Percentiles rank a stretch among this genome's conserved stretches.
Evolutionary conservation across 805 yeast species (phyloP).

Genomic region (Teunomyces stri): DNA sequence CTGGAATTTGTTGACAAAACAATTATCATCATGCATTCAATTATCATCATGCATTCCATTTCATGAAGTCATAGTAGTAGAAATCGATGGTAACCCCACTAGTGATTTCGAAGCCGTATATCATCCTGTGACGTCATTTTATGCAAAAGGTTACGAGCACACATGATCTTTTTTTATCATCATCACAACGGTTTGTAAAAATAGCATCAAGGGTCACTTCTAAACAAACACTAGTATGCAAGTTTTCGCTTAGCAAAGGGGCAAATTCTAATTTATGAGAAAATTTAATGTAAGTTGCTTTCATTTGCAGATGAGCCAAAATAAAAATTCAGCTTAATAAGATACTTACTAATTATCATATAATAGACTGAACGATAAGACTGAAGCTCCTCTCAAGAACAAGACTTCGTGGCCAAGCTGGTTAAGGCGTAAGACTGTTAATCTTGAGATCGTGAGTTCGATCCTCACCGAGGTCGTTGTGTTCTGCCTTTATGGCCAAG

Average conservation of each 20-base stretch:
- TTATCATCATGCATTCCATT: not conserved
- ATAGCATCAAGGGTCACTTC: not conserved
- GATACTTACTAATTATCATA: not conserved
- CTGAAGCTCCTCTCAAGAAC: not conserved
- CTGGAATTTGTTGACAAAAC: not conserved
- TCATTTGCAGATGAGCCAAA: too few species aligned
- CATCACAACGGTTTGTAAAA: not conserved
- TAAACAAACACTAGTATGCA: not conserved
- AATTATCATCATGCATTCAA: too few species aligned
- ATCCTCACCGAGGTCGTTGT: constrained; percentile 18
- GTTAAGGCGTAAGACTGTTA: constrained; percentile 20
- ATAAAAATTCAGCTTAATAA: too few species aligned
- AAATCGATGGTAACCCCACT: not conserved
- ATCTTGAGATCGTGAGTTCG: constrained; percentile 20
- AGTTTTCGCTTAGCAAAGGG: not conserved
- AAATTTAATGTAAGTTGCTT: too few species aligned
- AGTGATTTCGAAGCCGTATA: not conserved
- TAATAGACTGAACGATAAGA: not conserved
- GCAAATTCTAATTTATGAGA: too few species aligned
- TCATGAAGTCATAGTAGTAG: not conserved
- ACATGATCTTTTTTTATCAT: not conserved
- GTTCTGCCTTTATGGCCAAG: constrained; percentile 12
- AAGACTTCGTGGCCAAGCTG: constrained; percentile 19
- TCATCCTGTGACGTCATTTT: not conserved
- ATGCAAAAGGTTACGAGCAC: not conserved